Evolutionary conservation across 2,329 filamentous ascomycete genomes (phyloP), one percentile per base, ranked within the genome.

Genomic region (Sporothrix sp.): DNA sequence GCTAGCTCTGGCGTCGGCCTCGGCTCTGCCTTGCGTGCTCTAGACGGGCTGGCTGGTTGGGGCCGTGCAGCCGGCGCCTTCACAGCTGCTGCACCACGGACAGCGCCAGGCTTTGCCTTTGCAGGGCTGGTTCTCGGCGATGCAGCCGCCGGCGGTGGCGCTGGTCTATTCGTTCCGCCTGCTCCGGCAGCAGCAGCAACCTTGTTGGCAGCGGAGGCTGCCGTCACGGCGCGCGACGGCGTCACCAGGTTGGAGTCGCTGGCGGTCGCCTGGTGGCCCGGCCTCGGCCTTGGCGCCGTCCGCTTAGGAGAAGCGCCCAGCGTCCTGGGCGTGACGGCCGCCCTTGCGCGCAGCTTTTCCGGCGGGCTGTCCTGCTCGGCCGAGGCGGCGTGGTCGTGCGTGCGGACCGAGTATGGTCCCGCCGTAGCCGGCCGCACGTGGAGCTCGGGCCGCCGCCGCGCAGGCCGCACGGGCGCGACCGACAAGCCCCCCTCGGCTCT

Each of bases 331-430:
- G 73, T 75, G 42, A 66, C 65, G 1, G 61, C 39, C 3, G 66
- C 61, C 62, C 73, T 80, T 16, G 69, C 60, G 57, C 67, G 74
- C 21, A 64, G 56, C 36, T 61, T 67, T 39, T 74, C 72, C 2
- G 62, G 57, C 7, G 75, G 76, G 56, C 75, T 79, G 3, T 66
- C 59, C 13, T 68, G 66, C 58, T 73, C 70, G 1, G 58, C 46
- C 1, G 66, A 65, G 2, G 66, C n/a, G n/a, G n/a, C 63, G 2
- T 62, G 63, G 46, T 73, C 71, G 47, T 76, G 74, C n/a, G 70
- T 71, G 56, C 80, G 70, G 9, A 81, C 73, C 18, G 80, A 83
- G 61, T 84, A 84, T 0, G 80, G 80, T 0, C 80, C 80, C 10
- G 80, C 80, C 11, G 80, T 84, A 11, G 80, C 80, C 30, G 80